Evolutionary conservation across 2,329 filamentous ascomycete species (phyloP), one percentile per base, ranked within the genome.

Genomic region (Parafenestella ontariensis): DNA sequence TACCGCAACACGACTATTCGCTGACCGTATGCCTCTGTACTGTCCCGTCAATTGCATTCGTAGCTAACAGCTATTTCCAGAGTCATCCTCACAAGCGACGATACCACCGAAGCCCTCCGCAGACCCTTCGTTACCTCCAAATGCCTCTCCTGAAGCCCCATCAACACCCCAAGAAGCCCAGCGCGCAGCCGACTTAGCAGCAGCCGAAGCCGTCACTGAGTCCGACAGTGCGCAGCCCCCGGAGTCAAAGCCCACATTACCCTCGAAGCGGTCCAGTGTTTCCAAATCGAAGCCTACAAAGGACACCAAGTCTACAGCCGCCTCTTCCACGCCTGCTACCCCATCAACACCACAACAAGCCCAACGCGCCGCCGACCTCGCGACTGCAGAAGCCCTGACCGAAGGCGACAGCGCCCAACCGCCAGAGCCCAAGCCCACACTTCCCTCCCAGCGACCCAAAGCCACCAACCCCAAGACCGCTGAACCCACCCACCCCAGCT

Each of bases 141-240:
- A 56, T 45, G 36, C 55, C 51, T 66, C 74, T 40, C 62, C 53
- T 2, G n/a, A 48, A 24, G 69, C 62, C 50, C 68, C 56, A 64
- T 73, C 68, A 70, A 75, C 63, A 59, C 72, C 53, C 71, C 65
- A 61, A 57, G 50, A 64, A 54, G 56, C 63, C 44, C 49, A 65
- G 39, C 65, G 66, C 44, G 66, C 69, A 47, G 68, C 69, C 54
- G 68, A 69, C 59, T 64, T 72, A 42, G 71, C 71, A 34, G 64
- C 69, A 41, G 62, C 70, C 58, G 72, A 74, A 64, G 71, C 71
- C 43, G 49, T 63, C 39, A 73, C 69, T 57, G 70, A 74, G 52
- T 62, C 64, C 31, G 70, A 74, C 62, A 73, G 62, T 52, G 64
- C 71, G 18, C 66, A 72, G 43, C 54, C 69, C 0, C 55, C 64